A percentile compares a stretch with the other conserved stretches of the same genome.
phyloP scores from a whole-genome alignment of 495 filamentous ascomycete species.

The Cryomyces minteri region DNA sequence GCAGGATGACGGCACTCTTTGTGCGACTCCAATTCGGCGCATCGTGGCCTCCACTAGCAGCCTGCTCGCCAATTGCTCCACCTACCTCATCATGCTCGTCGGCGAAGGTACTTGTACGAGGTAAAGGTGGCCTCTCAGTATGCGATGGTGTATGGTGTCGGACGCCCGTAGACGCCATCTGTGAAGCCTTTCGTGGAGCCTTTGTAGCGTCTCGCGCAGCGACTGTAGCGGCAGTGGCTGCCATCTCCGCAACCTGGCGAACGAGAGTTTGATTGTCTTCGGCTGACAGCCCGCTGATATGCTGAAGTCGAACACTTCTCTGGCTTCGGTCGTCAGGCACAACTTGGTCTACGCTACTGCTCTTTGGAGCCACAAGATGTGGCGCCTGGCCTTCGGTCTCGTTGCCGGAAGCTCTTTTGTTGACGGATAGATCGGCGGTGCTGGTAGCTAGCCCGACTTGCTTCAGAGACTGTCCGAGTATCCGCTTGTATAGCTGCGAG shows the following conservation, averaged over 20 bases:
- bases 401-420: neutral
- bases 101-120: slow-evolving; percentile 4
- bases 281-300: slow-evolving; percentile 48
- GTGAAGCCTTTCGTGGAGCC: slow-evolving; percentile 28
- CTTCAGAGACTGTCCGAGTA: slow-evolving; percentile 72
- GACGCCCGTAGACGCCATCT: slow-evolving; percentile 12
- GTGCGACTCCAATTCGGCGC: slow-evolving; percentile 92
- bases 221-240: slow-evolving; percentile 75
- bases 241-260: slow-evolving; percentile 75
- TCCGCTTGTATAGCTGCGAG: slow-evolving; percentile 79
- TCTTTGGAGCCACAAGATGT: slow-evolving; percentile 28
- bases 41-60: slow-evolving; percentile 64
- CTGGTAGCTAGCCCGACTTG: slow-evolving; percentile 41
- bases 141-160: neutral
- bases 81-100: slow-evolving; percentile 25
- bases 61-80: slow-evolving; percentile 18
- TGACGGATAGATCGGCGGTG: neutral
- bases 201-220: slow-evolving; percentile 64
- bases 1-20: slow-evolving; percentile 76
- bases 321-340: slow-evolving; percentile 7
- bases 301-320: slow-evolving; percentile 20
- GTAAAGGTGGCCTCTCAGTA: slow-evolving; percentile 5
- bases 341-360: slow-evolving; percentile 21
- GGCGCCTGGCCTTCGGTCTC: slow-evolving; percentile 5
- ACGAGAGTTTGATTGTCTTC: slow-evolving; percentile 66